Base-by-base conservation (phyloP, 2,329 filamentous ascomycete genomes). In the Colletotrichum scovillei region DNA sequence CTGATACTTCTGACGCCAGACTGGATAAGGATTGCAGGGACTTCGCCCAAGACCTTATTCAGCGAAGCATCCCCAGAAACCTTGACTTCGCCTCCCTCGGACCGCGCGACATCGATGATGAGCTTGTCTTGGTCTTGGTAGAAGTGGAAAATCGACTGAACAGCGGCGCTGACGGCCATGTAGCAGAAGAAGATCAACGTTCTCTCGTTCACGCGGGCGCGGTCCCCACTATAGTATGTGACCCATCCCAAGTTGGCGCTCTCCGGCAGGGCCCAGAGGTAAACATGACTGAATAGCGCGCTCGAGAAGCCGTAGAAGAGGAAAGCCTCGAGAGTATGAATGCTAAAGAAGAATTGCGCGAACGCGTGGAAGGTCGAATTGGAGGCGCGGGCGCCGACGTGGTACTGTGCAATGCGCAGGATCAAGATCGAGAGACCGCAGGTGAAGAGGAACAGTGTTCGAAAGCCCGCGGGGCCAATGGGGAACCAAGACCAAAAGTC, bases 401-500 rank as follows among this genome's bases (percentile, higher is more conserved):
- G 94, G 82, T 95, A 92, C 81, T 95, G 93, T 57, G 93, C 92
- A 78, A 98, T 94, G 79, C 95, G 94, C 64, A 98, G 89, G 77
- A 98, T 89, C 84, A 97, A 94, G 76, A 98, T 89, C 69, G 91
- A 86, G 73, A 98, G 89, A 73, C 91, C 91, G 77, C 92, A 93
- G 74, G 93, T 85, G 84, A 95, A 96, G 75, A 98, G 89, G 75
- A 95, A 88, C 19, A 92, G 80, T 6, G 94, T 90, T 77, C 95
- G 93, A 68, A 97, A 82, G 72, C 94, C 95, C 57, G 93, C 90
- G 68, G 88, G 88, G 64, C 95, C 94, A 52, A 98, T 78, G 28
- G 95, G 95, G 76, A 97, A 95, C 93, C 94, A 96, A 78, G 92
- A 87, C 95, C 95, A 98, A 74, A 98, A 85, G 63, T 91, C 94